Evolutionary conservation across 2,329 filamentous ascomycete genomes (phyloP).

Genomic region (Xylariaceae sp.): DNA sequence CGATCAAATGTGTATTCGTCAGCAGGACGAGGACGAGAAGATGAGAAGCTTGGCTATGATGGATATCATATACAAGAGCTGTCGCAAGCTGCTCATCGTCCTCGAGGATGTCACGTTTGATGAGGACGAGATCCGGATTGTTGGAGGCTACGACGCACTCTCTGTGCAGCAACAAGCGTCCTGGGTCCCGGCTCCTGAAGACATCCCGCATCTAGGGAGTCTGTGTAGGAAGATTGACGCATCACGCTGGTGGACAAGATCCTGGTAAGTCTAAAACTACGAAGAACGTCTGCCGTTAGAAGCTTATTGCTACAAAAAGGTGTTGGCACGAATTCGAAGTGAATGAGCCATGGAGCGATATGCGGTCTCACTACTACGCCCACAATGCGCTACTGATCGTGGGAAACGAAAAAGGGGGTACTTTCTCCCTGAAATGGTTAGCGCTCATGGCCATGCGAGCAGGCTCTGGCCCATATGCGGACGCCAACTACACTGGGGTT

Average conservation of each 20-base stretch:
- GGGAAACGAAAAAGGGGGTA: not conserved
- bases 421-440: not conserved
- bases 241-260: slow-evolving; percentile 8
- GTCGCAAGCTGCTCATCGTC: slow-evolving; percentile 5
- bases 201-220: not conserved
- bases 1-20: slow-evolving; percentile 10
- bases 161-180: not conserved
- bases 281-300: not conserved
- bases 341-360: slow-evolving; percentile 7
- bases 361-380: not conserved
- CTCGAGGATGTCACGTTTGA: slow-evolving; percentile 2
- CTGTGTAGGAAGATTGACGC: slow-evolving; percentile 1
- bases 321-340: slow-evolving; percentile 8
- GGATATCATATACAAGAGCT: slow-evolving; percentile 8
- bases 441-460: not conserved
- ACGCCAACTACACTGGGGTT: not conserved
- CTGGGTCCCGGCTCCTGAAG: not conserved
- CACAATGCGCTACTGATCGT: slow-evolving; percentile 1
- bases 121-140: not conserved
- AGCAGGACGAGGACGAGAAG: slow-evolving; percentile 8
- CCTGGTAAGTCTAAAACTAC: slow-evolving; percentile 1
- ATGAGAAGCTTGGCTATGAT: slow-evolving; percentile 3
- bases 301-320: slow-evolving; percentile 2
- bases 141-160: not conserved
- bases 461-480: not conserved